Evolutionary conservation across 2,329 filamentous ascomycete genomes (phyloP), one percentile per base, ranked within the genome.

Genomic region (Pyrenophora graminea): DNA sequence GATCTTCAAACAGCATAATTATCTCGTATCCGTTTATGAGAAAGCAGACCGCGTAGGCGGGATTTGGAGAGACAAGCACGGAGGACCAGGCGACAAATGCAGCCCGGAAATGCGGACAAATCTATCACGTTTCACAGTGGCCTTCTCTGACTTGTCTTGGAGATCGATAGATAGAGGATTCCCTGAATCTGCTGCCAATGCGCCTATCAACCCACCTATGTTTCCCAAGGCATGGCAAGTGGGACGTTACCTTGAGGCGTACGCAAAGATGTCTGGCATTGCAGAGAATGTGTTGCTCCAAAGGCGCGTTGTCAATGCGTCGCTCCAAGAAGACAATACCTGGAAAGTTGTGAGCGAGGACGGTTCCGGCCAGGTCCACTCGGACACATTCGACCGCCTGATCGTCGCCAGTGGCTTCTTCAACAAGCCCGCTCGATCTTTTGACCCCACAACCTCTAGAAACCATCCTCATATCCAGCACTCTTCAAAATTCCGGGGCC

Each of bases 141-240:
- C 68, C 6, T 79, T 79, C 57, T 70, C 75, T 1, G 90, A 93
- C 67, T 70, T 90, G 19, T 82, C 88, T 5, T 95, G 90, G 90
- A 78, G 81, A 3, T 74, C 73, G 4, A 75, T 79, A 0, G 58
- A 77, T 48, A 51, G 78, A 0, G 58, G 77, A 45, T 49, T 73
- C 7, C 48, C 49, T 1, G 43, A 66, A 37, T 48, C 54, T 12
- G 30, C 37, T 17, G 49, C 38, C 10, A 48, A 46, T 5, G 25
- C 36, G 19, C 23, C 37, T 6, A 47, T 46, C 32, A 18, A 32
- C 7, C 74, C 79, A 4, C 85, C 87, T 1, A 80, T 87, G 70
- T 86, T 94, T 40, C 90, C 90, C 1, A 84, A 80, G 32, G 90
- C 89, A 0, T 90, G 87, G 84, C 85, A 90, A 74, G 83, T 93